A percentile compares a stretch with the other conserved stretches of the same genome.
Conservation (phyloP, 192 early-diverging fungal species). For the Umbelopsis sp. region DNA sequence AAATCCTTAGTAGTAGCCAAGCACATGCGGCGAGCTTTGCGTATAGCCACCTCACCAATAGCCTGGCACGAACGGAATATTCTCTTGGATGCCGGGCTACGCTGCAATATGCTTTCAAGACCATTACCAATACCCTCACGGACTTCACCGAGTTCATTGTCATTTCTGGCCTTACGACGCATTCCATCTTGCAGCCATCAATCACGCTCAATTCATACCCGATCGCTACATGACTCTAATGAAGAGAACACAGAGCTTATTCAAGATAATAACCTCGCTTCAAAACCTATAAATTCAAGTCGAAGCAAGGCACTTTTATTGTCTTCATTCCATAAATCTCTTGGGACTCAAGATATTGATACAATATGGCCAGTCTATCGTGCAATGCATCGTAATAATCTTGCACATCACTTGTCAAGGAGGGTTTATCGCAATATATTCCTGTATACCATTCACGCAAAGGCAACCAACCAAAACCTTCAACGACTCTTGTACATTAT, state of each 20-base stretch:
- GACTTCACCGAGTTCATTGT: neutral
- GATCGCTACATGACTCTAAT: neutral
- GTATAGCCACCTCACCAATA: conserved; percentile 11
- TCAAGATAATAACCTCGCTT: neutral
- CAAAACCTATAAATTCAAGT: neutral
- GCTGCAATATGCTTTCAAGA: neutral
- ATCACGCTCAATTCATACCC: neutral
- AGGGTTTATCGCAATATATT: conserved; percentile 28
- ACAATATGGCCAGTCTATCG: conserved; percentile 37
- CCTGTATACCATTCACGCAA: conserved; percentile 18
- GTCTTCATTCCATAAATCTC: conserved; percentile 27
- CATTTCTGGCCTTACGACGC: neutral
- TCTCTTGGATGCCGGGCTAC: neutral
- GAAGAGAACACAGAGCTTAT: neutral
- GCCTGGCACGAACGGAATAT: conserved; percentile 8
- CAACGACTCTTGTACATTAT: conserved; percentile 29
- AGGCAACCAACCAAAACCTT: conserved; percentile 28
- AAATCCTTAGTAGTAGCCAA: conserved; percentile 4
- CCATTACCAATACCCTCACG: neutral
- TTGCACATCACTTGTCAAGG: conserved; percentile 19
- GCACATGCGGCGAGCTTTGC: conserved; percentile 20
- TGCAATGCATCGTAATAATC: conserved; percentile 18
- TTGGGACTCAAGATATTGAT: conserved; percentile 37
- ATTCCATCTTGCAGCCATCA: neutral
- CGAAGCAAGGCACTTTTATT: conserved; percentile 15